Base-by-base conservation (phyloP, 2,329 filamentous ascomycete genomes). In the Aureobasidium sp. region DNA sequence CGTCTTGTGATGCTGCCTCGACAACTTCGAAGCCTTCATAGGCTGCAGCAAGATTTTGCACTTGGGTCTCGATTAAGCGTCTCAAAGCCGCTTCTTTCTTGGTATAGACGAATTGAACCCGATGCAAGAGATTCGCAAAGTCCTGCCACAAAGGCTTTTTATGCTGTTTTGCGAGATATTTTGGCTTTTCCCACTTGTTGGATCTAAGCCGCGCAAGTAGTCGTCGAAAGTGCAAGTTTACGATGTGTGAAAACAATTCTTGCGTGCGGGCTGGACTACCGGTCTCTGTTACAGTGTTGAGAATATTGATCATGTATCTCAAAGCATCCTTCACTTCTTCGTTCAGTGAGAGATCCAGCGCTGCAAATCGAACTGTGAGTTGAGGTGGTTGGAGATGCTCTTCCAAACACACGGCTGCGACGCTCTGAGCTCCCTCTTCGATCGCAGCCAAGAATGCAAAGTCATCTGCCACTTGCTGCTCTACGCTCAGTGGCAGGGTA, bases 131-230 rank as follows among this genome's bases (percentile, higher is more conserved):
- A 19, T 54, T 56, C 3, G 49, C 17, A 48, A 61, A 54, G 39
- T 61, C 49, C 19, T 56, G 49, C 60, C 60, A 61, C 9, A 61
- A 17, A 22, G 60, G 49, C 15, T 61, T 61, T 15, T 61, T 61
- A n/a, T 61, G 60, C 8, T 44, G 37, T 54, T 40, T 45, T 0
- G 39, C 29, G 1, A 61, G 60, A 61, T 61, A 44, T 15, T 61
- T 61, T 12, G 60, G 60, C 17, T 56, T 61, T 14, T 47, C 24
- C 60, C 60, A 61, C 22, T 61, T 61, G 0, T 1, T 14, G 1
- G 60, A 61, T 37, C 60, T 12, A 1, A 61, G 33, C 9, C 49
- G 15, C 11, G 49, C 60, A 24, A 56, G 49, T 4, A 61, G 31
- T 19, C 60, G 37, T 31, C 40, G 37, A 17, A 47, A 37, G 15